Evolutionary conservation across 164 flowering plant species (phyloP).

Genomic region (Warburgia ugandensis): DNA sequence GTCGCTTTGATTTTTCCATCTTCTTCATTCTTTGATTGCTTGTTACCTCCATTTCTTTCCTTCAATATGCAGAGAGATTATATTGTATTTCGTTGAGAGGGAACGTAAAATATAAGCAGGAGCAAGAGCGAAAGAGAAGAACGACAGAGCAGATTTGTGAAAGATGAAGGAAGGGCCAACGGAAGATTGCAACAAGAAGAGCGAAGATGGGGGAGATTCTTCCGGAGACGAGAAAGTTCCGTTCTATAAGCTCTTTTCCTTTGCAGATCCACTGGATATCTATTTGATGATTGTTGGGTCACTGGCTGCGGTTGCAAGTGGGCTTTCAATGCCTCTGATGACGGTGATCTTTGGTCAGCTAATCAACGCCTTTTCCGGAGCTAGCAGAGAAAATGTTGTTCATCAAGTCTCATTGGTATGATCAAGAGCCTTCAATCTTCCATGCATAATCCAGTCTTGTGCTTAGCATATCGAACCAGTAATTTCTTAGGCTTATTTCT

Average conservation of each 20-base stretch:
- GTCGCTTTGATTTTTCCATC: too few species aligned
- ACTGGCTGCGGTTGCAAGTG: conserved; percentile 3
- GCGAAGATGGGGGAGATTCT: background rate
- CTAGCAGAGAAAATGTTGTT: conserved; percentile 1
- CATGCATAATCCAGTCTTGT: too few species aligned
- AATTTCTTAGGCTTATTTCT: too few species aligned
- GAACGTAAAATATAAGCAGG: background rate
- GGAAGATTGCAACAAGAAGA: background rate
- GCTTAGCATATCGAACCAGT: too few species aligned
- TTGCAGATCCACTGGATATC: conserved; percentile 11
- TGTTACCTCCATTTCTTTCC: too few species aligned
- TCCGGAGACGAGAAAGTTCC: conserved; percentile 7
- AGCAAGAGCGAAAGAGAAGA: conserved; percentile 1
- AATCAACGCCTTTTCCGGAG: conserved; percentile 5
- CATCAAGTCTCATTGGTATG: conserved; percentile 10
- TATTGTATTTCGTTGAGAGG: too few species aligned
- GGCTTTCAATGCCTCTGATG: conserved; percentile 16
- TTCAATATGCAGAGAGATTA: too few species aligned
- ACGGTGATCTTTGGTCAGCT: conserved; percentile 13
- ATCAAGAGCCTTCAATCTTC: too few species aligned
- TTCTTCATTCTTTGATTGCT: too few species aligned
- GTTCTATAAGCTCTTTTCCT: conserved; percentile 10
- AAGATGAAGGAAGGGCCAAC: background rate
- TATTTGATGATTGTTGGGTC: conserved; percentile 10
- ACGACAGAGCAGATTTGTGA: background rate